Conservation (phyloP, 495 filamentous ascomycete genomes). For the Daldinia vernicosa region DNA sequence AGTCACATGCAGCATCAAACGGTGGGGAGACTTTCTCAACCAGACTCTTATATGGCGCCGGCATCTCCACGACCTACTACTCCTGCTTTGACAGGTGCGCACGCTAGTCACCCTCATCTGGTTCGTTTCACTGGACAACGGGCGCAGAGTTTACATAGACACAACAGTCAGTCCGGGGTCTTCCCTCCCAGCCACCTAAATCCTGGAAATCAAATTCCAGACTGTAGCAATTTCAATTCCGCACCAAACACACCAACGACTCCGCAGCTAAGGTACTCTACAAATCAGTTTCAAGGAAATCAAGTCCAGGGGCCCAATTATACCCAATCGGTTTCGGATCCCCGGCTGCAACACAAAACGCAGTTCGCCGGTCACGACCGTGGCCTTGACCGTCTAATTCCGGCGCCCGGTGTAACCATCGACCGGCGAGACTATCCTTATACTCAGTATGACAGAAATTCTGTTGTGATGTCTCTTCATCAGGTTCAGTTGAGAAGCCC, state of each 20-base stretch:
- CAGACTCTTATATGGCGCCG: neutral
- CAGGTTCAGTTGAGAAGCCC: slow-evolving; percentile 67
- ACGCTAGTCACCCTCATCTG: neutral
- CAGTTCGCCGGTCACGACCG: neutral
- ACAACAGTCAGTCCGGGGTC: neutral
- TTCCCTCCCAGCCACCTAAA: neutral
- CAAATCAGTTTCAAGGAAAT: neutral
- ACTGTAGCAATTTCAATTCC: neutral
- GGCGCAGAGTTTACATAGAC: slow-evolving; percentile 3
- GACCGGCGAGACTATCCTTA: slow-evolving; percentile 48
- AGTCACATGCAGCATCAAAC: neutral
- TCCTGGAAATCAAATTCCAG: neutral
- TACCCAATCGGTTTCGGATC: neutral
- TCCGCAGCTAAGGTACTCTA: neutral
- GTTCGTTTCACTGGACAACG: neutral
- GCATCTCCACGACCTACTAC: neutral
- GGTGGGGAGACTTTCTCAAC: neutral
- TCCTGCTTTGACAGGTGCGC: neutral
- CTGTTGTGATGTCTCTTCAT: slow-evolving; percentile 62
- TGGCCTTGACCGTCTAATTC: slow-evolving; percentile 45
- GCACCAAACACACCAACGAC: neutral
- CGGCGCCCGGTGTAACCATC: slow-evolving; percentile 38
- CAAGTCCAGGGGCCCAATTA: neutral
- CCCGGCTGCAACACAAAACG: neutral
- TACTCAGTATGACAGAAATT: slow-evolving; percentile 53